These are phyloP conservation scores for Fraxinus americana DNA, from an alignment of 257 asterid genomes.

Conservation along the genomic window DNA sequence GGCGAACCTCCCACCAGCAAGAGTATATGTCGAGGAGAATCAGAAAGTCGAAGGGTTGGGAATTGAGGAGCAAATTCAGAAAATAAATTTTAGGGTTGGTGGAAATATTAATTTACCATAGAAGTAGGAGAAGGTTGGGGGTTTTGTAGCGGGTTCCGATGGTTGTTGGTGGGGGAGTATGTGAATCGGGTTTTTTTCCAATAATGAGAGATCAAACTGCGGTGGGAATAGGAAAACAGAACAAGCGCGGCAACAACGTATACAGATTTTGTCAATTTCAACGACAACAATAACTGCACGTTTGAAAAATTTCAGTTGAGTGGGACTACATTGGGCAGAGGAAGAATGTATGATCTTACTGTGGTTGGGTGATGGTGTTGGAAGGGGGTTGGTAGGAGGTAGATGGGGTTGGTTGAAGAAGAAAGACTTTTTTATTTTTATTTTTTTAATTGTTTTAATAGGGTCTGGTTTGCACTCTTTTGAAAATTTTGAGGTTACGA, in stretches of 20 bases:
- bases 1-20: slow-evolving; percentile 75
- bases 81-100: slow-evolving; percentile 27
- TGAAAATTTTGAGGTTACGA: too few species aligned
- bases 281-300: slow-evolving; percentile 42
- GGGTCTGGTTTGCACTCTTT: too few species aligned
- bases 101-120: too few species aligned
- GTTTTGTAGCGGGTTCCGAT: slow-evolving; percentile 43
- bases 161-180: slow-evolving; percentile 65
- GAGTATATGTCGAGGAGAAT: slow-evolving; percentile 70
- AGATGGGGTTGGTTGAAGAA: too few species aligned
- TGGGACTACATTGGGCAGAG: too few species aligned
- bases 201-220: slow-evolving; percentile 84
- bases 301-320: too few species aligned
- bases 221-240: slow-evolving; percentile 53
- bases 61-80: slow-evolving; percentile 81
- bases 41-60: slow-evolving; percentile 50
- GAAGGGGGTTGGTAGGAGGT: too few species aligned
- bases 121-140: slow-evolving; percentile 19
- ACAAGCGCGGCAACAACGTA: slow-evolving; percentile 58
- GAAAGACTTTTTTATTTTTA: too few species aligned
- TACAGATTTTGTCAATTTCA: slow-evolving; percentile 52
- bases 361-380: too few species aligned
- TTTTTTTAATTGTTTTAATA: too few species aligned
- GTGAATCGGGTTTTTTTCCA: slow-evolving; percentile 46
- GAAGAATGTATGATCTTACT: too few species aligned